These are phyloP conservation scores for Nitzschia sp. DNA, from an alignment of 108 stramenopile genomes.

Conservation along the genomic window DNA sequence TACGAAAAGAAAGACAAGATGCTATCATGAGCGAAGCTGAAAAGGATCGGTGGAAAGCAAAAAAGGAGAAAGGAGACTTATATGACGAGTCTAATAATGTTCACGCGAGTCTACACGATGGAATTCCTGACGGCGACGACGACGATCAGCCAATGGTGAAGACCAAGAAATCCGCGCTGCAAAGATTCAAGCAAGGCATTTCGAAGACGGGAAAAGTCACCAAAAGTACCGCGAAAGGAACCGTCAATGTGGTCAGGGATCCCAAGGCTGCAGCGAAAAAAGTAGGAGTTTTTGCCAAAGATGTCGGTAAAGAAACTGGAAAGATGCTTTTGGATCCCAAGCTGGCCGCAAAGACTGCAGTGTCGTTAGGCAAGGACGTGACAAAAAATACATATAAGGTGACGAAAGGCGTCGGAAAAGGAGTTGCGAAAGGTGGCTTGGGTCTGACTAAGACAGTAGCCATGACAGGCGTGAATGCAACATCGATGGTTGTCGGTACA, in stretches of 20 bases:
- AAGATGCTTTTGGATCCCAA: constrained; percentile 25
- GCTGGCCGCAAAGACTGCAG: constrained; percentile 19
- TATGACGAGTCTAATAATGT: neutral
- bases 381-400: constrained; percentile 17
- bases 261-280: constrained; percentile 22
- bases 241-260: constrained; percentile 26
- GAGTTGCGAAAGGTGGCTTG: constrained; percentile 25
- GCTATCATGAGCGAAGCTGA: constrained; percentile 11
- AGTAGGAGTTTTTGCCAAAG: constrained; percentile 25
- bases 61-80: neutral
- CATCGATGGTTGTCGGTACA: constrained; percentile 24
- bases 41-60: constrained; percentile 10
- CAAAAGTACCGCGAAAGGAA: constrained; percentile 18
- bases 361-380: neutral
- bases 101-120: neutral
- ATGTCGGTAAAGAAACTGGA: constrained; percentile 28
- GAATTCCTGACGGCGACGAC: constrained; percentile 1
- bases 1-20: constrained; percentile 24
- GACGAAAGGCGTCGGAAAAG: constrained; percentile 14
- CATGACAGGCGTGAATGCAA: constrained; percentile 25
- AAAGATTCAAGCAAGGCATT: constrained; percentile 3
- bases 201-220: constrained; percentile 11
- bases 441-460: constrained; percentile 21
- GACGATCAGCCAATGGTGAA: constrained; percentile 14
- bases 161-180: constrained; percentile 1